Percentiles rank a stretch among this genome's conserved stretches.
Evolutionary conservation across 176 grass and related monocot genomes (phyloP).

Genomic region (Coix lacrymajobi): DNA sequence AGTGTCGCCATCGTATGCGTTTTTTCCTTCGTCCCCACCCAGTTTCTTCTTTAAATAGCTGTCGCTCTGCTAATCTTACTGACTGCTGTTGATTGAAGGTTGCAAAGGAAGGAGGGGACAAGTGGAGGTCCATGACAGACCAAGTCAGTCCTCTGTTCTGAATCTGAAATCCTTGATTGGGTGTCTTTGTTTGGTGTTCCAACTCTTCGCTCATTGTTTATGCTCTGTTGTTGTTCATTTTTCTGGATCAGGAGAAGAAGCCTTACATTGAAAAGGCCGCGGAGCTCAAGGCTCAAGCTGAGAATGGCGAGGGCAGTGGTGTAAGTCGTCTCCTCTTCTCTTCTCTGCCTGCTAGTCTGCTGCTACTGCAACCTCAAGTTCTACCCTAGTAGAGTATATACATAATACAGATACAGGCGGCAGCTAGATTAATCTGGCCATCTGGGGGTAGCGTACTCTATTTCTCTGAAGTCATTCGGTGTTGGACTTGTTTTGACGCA

Average conservation of each 20-base stretch:
- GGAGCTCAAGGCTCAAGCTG: conserved; percentile 52
- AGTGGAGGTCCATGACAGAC: conserved; percentile 71
- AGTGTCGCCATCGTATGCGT: conserved; percentile 22
- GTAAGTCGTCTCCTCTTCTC: neutral
- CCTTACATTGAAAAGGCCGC: conserved; percentile 64
- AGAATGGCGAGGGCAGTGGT: conserved; percentile 52
- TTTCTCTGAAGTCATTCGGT: neutral
- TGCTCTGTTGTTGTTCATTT: neutral
- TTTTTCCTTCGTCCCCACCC: neutral
- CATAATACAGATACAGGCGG: too few species aligned
- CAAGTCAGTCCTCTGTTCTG: conserved; percentile 35
- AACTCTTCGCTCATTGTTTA: neutral
- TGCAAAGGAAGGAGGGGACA: conserved; percentile 77
- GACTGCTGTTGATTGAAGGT: conserved; percentile 26
- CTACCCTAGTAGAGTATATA: too few species aligned
- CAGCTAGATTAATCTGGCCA: too few species aligned
- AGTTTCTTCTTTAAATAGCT: neutral
- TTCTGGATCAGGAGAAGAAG: conserved; percentile 55
- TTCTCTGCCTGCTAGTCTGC: neutral
- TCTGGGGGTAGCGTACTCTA: neutral
- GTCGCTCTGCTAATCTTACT: neutral
- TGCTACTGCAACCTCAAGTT: neutral
- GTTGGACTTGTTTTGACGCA: neutral
- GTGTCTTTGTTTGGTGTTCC: too few species aligned
- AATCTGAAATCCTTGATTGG: neutral